Percentiles rank a stretch among this genome's conserved stretches.
These are phyloP conservation scores for Endothia cerciana DNA, from an alignment of 2,329 filamentous ascomycete genomes.

Conservation along the genomic window DNA sequence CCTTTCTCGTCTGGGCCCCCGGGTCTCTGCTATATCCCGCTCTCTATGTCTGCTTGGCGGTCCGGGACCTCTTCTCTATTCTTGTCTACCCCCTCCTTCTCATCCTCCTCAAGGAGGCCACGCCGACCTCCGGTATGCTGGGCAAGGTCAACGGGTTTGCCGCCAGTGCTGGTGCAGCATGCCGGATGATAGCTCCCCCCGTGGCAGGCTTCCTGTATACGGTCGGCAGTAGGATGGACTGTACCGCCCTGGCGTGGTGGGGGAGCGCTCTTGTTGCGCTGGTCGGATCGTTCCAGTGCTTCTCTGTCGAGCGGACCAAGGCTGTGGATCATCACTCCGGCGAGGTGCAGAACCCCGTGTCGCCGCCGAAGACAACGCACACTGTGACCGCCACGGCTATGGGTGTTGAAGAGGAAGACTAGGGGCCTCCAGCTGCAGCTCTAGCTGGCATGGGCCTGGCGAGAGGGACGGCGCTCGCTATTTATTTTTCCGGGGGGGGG, in stretches of 20 bases:
- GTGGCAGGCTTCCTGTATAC: constrained; percentile 67
- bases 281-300: constrained; percentile 63
- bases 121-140: constrained; percentile 57
- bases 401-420: constrained; percentile 16
- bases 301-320: constrained; percentile 49
- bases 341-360: constrained; percentile 23
- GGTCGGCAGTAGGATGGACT: constrained; percentile 60
- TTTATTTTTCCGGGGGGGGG: no score
- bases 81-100: constrained; percentile 68
- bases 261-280: constrained; percentile 61
- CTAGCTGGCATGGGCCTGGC: neutral
- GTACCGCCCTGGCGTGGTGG: constrained; percentile 67
- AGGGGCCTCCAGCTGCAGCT: neutral
- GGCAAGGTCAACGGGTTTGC: constrained; percentile 70
- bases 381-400: constrained; percentile 18
- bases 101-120: constrained; percentile 70
- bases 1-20: constrained; percentile 60
- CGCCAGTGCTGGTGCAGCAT: constrained; percentile 67
- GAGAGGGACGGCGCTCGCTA: no score
- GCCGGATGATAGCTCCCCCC: constrained; percentile 69
- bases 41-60: constrained; percentile 60
- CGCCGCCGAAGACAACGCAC: constrained; percentile 18
- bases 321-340: constrained; percentile 17
- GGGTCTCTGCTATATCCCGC: constrained; percentile 54
- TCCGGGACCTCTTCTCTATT: constrained; percentile 66